Evolutionary conservation across 768 basidiomycete species (phyloP), one percentile per base, ranked within the genome.

Genomic region (Hysterangium stoloniferum): DNA sequence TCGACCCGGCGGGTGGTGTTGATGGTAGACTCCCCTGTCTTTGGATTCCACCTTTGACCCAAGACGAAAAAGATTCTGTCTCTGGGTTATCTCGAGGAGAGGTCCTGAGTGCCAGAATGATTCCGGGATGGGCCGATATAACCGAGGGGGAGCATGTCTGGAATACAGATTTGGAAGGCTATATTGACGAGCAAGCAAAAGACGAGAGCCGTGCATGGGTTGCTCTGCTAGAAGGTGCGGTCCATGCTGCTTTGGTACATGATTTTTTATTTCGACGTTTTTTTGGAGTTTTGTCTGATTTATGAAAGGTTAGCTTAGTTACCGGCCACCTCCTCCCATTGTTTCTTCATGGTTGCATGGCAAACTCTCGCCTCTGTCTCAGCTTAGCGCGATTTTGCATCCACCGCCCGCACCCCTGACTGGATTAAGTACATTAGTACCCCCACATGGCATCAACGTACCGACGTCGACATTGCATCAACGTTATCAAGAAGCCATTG

Each of bases 141-240:
- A 35, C 67, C 79, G 3, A 71, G 61, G 59, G 56, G 3, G 61
- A 67, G n/a, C 66, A 66, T 25, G 60, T 60, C 11, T 69, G 71
- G 19, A 65, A 67, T 49, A 20, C 40, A 9, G 62, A 70, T 4
- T 65, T 85, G 28, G 84, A 89, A 60, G 88, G 87, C 9, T 90
- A 86, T 61, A 71, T 63, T 31, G 73, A 84, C 55, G 69, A 74
- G 41, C 64, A 67, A 17, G 70, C 82, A 20, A 71, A 74, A 43
- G 80, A 86, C 57, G 88, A 92, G 63, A 85, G 85, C 57, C 74
- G 79, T 36, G 88, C 89, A 1, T 92, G 89, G 89, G 76, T 88
- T 22, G 70, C 85, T 2, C 71, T 92, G 28, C 75, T 92, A 34
- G 86, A 92, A 63, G 80, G 81, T 31, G 69, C 75, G 40, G 77